A percentile compares a stretch with the other conserved stretches of the same genome.
Evolutionary conservation across 495 filamentous ascomycete genomes (phyloP).

Genomic region (Xylaria grammica): DNA sequence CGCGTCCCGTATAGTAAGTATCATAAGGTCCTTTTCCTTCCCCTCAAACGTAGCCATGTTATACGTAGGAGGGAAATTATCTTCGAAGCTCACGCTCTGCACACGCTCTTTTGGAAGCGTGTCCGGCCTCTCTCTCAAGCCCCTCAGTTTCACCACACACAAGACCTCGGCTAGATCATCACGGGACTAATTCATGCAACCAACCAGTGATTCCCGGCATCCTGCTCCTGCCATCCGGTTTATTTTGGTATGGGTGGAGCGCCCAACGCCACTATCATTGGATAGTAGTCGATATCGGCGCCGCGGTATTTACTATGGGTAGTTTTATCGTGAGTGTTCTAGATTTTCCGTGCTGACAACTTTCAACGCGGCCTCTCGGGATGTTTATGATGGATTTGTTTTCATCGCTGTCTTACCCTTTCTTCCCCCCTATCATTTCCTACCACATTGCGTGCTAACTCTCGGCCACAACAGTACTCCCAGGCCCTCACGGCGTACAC

Average conservation of each 20-base stretch:
- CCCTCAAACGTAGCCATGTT: not conserved
- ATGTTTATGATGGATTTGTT: not conserved
- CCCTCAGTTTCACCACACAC: not conserved
- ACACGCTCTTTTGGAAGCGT: too few species aligned
- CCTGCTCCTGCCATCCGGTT: conserved; percentile 48
- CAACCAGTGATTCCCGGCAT: conserved; percentile 60
- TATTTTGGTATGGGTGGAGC: conserved; percentile 76
- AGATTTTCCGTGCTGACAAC: not conserved
- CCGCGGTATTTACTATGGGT: conserved; percentile 59
- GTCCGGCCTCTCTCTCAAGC: not conserved
- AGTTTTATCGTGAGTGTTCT: conserved; percentile 44
- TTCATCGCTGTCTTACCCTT: not conserved
- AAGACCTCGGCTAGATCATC: not conserved
- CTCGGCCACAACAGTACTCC: conserved; percentile 40
- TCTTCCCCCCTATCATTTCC: not conserved
- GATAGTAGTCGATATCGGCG: conserved; percentile 63
- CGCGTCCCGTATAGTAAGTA: conserved; percentile 48
- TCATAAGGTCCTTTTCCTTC: not conserved
- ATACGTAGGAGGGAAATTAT: not conserved
- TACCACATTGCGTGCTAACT: not conserved
- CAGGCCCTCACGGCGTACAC: conserved; percentile 72
- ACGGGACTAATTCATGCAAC: not conserved
- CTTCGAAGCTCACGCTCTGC: too few species aligned
- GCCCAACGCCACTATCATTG: conserved; percentile 55
- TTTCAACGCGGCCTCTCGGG: too few species aligned